These are phyloP conservation scores for Geotrichum carabidarum DNA, from an alignment of 1,139 yeast species.

Conservation along the genomic window DNA sequence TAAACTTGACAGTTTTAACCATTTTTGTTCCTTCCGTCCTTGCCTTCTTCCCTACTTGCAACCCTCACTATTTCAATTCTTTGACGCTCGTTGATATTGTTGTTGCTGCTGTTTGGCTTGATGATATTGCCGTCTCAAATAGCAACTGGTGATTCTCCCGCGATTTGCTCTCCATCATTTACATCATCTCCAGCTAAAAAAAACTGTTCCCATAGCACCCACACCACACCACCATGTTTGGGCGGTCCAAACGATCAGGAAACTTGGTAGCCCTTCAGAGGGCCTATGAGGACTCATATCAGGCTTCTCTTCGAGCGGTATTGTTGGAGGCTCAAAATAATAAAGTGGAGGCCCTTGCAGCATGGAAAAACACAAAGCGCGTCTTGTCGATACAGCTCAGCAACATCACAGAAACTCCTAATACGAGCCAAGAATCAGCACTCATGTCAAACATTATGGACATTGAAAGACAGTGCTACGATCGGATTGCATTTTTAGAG, in stretches of 20 bases:
- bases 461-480: constrained; percentile 39
- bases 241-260: constrained; percentile 14
- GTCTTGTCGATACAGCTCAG: constrained; percentile 32
- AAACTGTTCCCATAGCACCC: not conserved
- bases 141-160: not conserved
- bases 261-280: constrained; percentile 27
- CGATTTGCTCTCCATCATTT: not conserved
- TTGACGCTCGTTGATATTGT: no score
- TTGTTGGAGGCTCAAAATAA: constrained; percentile 36
- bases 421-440: constrained; percentile 33
- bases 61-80: no score
- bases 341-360: constrained; percentile 31
- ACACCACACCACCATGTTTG: constrained; percentile 13
- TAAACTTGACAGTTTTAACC: no score
- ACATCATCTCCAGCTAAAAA: not conserved
- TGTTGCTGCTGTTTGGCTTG: not conserved
- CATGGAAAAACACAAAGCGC: constrained; percentile 35
- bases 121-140: not conserved
- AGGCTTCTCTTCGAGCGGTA: constrained; percentile 37
- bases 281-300: constrained; percentile 39
- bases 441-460: constrained; percentile 36
- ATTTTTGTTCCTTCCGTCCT: no score
- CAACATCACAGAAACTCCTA: constrained; percentile 30
- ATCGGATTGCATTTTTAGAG: constrained; percentile 32
- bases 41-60: no score